Base-by-base conservation (phyloP, 1,284 basidiomycete species). In the Xerocomus cyaneibrunnescens region DNA sequence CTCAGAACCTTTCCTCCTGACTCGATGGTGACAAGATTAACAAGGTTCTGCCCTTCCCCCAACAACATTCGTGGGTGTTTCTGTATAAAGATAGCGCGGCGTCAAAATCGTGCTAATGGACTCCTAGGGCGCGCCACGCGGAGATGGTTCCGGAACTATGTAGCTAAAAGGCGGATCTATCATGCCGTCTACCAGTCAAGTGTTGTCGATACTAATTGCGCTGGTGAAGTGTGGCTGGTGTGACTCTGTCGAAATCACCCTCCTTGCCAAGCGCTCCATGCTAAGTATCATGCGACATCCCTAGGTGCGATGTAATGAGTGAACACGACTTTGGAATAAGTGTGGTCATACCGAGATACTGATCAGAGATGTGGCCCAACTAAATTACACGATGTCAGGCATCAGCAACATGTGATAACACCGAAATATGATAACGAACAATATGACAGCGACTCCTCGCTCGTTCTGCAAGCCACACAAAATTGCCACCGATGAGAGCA, bases 201-300 rank as follows among this genome's bases (percentile, higher is more conserved):
- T 42, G 35, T 13, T 12, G n/a, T 10, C 3, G 2, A 57, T 19
- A 17, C 19, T 40, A n/a, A 61, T 13, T 27, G 45, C 19, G n/a
- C 48, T 63, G 5, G 62, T 61, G 12, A 62, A 27, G 17, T 47
- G 19, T 19, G 17, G 5, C 3, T 17, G 41, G 5, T 37, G 21
- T 1, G 22, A 13, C 10, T 30, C 41, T 8, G 8, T 22, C n/a
- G 34, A 19, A 12, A 23, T 30, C 22, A 49, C 37, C 22, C 9
- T 51, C 37, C 47, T 57, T 30, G 52, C 57, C 5, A 66, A 58
- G 36, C 57, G 48, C 16, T 61, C 64, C 62, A 66, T 62, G 10
- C 51, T 57, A 1, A 62, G 35, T 40, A 66, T 44, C 50, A 61
- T 44, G 22, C 36, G 48, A 46, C 60, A 62, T 1, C 62, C 61